These are phyloP conservation scores for Tilletia walkeri DNA, from an alignment of 1,284 basidiomycete genomes.

Conservation along the genomic window DNA sequence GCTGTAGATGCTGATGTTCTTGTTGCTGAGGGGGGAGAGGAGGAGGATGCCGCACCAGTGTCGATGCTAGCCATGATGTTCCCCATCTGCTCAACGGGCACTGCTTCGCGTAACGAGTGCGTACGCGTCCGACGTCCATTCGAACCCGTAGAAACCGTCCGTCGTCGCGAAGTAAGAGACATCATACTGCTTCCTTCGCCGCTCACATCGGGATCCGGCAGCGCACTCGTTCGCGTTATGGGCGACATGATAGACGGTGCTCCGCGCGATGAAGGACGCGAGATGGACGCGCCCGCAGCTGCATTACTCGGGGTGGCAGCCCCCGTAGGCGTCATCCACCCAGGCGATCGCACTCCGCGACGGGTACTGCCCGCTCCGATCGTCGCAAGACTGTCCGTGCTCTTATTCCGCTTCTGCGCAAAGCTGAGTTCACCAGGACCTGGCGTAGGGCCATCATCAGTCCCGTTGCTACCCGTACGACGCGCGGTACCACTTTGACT, in stretches of 20 bases:
- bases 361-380: slow-evolving; percentile 16
- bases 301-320: background rate
- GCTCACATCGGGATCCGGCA: slow-evolving; percentile 21
- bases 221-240: slow-evolving; percentile 13
- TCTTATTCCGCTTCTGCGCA: slow-evolving; percentile 47
- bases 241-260: slow-evolving; percentile 16
- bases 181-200: slow-evolving; percentile 16
- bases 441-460: background rate
- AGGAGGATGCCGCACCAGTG: background rate
- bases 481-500: slow-evolving; percentile 37
- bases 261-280: slow-evolving; percentile 6
- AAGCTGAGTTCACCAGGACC: slow-evolving; percentile 35
- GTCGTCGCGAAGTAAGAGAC: slow-evolving; percentile 22
- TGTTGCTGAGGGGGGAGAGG: background rate
- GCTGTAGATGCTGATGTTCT: background rate
- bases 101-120: slow-evolving; percentile 36
- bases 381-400: slow-evolving; percentile 40
- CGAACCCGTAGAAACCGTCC: slow-evolving; percentile 16
- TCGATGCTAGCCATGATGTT: background rate
- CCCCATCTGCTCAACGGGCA: slow-evolving; percentile 33
- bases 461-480: background rate
- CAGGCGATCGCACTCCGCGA: slow-evolving; percentile 11
- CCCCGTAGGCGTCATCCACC: slow-evolving; percentile 17
- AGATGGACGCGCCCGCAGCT: background rate
- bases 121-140: slow-evolving; percentile 32